Evolutionary conservation across 192 early-diverging fungal genomes (phyloP).

Genomic region (Coemansia sp.): DNA sequence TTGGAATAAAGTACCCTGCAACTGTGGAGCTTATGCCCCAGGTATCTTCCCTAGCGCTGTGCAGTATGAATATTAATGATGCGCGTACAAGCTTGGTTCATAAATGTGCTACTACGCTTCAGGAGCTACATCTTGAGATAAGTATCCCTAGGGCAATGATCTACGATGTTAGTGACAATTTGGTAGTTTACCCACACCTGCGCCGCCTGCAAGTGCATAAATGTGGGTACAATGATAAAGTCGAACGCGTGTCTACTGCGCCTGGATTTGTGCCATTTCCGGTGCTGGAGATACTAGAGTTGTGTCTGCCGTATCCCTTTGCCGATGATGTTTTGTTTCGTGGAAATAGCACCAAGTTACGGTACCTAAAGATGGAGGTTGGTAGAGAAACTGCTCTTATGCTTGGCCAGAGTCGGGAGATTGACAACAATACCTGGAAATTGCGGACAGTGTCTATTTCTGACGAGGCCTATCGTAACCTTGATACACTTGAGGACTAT

Average conservation of each 20-base stretch:
- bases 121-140: not conserved
- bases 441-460: not conserved
- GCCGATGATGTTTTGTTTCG: conserved; percentile 8
- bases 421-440: not conserved
- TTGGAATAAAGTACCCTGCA: not conserved
- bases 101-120: not conserved
- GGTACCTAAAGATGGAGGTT: not conserved
- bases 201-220: not conserved
- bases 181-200: conserved; percentile 1
- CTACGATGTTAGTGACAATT: not conserved
- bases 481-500: not conserved
- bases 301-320: not conserved
- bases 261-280: conserved; percentile 2
- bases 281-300: not conserved
- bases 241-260: not conserved
- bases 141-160: not conserved
- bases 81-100: not conserved
- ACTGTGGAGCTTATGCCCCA: not conserved
- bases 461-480: not conserved
- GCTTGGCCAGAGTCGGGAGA: not conserved
- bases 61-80: not conserved
- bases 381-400: not conserved
- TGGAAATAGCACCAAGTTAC: conserved; percentile 1
- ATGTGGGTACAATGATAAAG: not conserved
- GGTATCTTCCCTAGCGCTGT: not conserved